Evolutionary conservation across 148 eudicot species (phyloP).

Genomic region (Silene uniflora): DNA sequence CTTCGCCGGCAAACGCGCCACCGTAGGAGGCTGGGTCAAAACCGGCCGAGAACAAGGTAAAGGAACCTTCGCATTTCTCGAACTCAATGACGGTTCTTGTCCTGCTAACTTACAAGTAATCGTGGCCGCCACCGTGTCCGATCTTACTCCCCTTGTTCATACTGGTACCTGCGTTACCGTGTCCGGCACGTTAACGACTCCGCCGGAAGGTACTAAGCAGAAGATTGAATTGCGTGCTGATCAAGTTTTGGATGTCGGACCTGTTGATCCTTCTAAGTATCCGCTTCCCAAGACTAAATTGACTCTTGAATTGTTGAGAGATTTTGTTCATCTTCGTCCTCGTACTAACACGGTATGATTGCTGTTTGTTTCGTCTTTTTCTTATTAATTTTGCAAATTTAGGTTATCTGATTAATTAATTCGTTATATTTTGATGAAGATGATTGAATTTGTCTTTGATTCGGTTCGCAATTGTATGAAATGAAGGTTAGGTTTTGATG

Average conservation of each 20-base stretch:
- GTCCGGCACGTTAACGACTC: conserved; percentile 49
- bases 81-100: conserved; percentile 78
- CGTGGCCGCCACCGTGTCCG: conserved; percentile 36
- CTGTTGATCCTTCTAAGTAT: conserved; percentile 63
- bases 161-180: conserved; percentile 67
- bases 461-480: too few relatives aligned
- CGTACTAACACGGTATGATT: conserved; percentile 59
- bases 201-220: conserved; percentile 64
- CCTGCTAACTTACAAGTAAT: conserved; percentile 76
- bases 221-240: conserved; percentile 58
- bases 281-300: conserved; percentile 77
- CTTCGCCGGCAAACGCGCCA: conserved; percentile 50
- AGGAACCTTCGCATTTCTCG: conserved; percentile 68
- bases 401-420: too few relatives aligned
- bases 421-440: too few relatives aligned
- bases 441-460: too few relatives aligned
- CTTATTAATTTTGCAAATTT: too few relatives aligned
- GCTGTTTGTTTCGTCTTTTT: background rate
- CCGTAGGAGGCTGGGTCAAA: conserved; percentile 89
- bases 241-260: conserved; percentile 49
- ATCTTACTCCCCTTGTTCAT: conserved; percentile 34
- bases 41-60: conserved; percentile 80
- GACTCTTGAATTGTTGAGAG: conserved; percentile 72
- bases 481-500: too few relatives aligned
- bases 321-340: conserved; percentile 71